Evolutionary conservation across 768 basidiomycete species (phyloP).

Genomic region (Boletales sp.): DNA sequence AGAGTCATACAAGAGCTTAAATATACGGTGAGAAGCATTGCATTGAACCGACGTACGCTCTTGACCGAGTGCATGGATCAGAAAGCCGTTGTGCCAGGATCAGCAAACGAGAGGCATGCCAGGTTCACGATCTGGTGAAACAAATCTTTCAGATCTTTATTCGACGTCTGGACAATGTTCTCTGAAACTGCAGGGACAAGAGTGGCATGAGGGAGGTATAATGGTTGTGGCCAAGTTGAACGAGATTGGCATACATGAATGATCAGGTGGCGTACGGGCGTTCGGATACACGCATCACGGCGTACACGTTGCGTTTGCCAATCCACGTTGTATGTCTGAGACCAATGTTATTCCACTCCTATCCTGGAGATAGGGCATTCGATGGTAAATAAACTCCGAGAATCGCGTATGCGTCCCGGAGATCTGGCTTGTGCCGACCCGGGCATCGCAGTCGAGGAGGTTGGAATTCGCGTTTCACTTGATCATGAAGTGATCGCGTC

Average conservation of each 20-base stretch:
- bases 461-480: constrained; percentile 13
- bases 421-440: constrained; percentile 5
- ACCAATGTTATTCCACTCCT: constrained; percentile 9
- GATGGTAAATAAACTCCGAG: constrained; percentile 17
- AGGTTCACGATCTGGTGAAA: constrained; percentile 1
- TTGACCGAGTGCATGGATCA: constrained; percentile 6
- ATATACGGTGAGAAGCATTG: constrained; percentile 14
- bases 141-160: constrained; percentile 15
- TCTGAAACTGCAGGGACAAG: neutral
- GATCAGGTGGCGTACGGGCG: neutral
- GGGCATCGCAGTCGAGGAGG: neutral
- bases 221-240: neutral
- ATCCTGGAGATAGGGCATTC: constrained; percentile 8
- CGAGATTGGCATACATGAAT: constrained; percentile 5
- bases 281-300: constrained; percentile 6
- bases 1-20: constrained; percentile 9
- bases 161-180: constrained; percentile 3
- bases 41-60: constrained; percentile 10
- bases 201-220: neutral
- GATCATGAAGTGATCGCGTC: constrained; percentile 14
- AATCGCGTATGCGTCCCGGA: constrained; percentile 4
- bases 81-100: constrained; percentile 8
- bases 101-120: constrained; percentile 1
- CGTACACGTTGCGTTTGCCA: constrained; percentile 19
- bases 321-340: constrained; percentile 15